phyloP scores from a whole-genome alignment of 441 rosid genomes.

The Melastoma candidum region DNA sequence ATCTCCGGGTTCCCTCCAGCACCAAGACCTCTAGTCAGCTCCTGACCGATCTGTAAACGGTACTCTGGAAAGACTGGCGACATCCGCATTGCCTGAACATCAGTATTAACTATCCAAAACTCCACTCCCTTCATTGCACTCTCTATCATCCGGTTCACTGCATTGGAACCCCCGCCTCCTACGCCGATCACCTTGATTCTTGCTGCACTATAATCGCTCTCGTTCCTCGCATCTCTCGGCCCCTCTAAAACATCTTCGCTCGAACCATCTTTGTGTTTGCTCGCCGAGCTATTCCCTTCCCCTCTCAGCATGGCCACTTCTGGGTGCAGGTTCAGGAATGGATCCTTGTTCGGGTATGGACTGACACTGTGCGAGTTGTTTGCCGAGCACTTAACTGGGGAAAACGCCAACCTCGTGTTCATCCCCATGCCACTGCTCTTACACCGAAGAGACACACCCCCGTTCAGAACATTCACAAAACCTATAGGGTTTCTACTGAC shows the following conservation, averaged over 20 bases:
- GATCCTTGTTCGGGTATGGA: constrained; percentile 46
- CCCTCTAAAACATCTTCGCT: constrained; percentile 41
- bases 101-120: constrained; percentile 95
- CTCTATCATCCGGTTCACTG: constrained; percentile 98
- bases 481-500: constrained; percentile 40
- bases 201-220: constrained; percentile 53
- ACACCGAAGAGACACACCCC: constrained; percentile 31
- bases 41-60: constrained; percentile 88
- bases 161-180: constrained; percentile 98
- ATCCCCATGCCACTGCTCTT: constrained; percentile 27
- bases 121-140: constrained; percentile 90
- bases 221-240: constrained; percentile 33
- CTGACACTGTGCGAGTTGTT: constrained; percentile 38
- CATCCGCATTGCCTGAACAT: constrained; percentile 86
- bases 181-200: constrained; percentile 93
- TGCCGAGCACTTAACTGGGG: constrained; percentile 32
- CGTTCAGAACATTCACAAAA: constrained; percentile 51
- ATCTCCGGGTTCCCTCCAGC: constrained; percentile 99
- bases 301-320: constrained; percentile 89
- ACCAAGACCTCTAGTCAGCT: constrained; percentile 97
- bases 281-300: constrained; percentile 36
- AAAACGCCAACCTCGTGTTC: constrained; percentile 28
- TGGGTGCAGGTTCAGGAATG: constrained; percentile 79
- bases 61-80: constrained; percentile 73
- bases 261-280: constrained; percentile 42